Base-by-base conservation (phyloP, 2,329 filamentous ascomycete species). In the Diaporthe vaccinii region DNA sequence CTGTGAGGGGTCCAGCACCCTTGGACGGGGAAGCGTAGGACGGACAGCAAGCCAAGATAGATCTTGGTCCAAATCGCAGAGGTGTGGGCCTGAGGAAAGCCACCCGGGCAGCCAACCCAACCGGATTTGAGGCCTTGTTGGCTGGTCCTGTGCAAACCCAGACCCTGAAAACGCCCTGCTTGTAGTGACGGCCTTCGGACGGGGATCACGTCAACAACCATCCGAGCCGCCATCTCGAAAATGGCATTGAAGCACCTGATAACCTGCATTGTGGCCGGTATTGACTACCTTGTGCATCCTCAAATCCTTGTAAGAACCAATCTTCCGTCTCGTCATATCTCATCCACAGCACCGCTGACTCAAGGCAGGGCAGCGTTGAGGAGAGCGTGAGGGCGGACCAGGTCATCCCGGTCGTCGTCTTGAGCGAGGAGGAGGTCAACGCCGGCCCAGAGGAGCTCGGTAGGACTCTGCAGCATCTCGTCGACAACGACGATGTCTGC, bases 371-470 rank as follows among this genome's bases (percentile, higher is more conserved):
- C 70, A 81, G 82, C 28, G 85, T 86, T n/a, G 79, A 85, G 74
- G 83, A 85, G 76, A 84, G 82, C 44, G 85, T 86, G 75, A 83
- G 85, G 31, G 81, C 85, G 0, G 84, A 86, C 74, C 83, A 82
- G 69, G 78, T 86, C 17, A 79, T 86, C 22, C 85, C 85, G 12
- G 83, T 86, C 28, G 85, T 84, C 17, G 80, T 86, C 7, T 80
- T 86, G 9, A 82, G 82, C 36, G 83, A 84, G 0, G 79, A 82
- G 6, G 84, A 86, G 77, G 78, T 86, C 61, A 84, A 83, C 8
- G 44, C 75, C 70, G 79, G 79, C 25, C 76, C 77, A 0, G 77
- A 77, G 22, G 78, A 84, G n/a, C 76, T 86, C 3, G 83, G 85
- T 8, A 79, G 77, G 6, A 79, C 83, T 1, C 76, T 86, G 12